Evolutionary conservation across 306 rosid species (phyloP).

Genomic region (Sicyos baderoa): DNA sequence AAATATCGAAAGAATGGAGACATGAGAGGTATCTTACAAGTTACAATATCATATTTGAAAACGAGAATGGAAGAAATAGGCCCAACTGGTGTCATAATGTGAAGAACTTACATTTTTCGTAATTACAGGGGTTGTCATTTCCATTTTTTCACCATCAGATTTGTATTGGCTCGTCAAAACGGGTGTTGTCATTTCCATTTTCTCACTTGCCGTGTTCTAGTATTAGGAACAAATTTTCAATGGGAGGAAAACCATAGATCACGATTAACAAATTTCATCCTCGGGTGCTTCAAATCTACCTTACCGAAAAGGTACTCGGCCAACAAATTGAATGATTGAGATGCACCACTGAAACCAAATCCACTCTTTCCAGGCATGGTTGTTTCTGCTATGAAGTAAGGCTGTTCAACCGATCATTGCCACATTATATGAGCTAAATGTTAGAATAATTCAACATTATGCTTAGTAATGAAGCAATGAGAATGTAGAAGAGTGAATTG

Average conservation of each 20-base stretch:
- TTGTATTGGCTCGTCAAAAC: slow-evolving; percentile 61
- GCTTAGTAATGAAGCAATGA: neutral
- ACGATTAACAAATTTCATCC: slow-evolving; percentile 6
- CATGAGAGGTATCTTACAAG: no score
- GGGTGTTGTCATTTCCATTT: slow-evolving; percentile 95
- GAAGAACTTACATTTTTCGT: slow-evolving; percentile 55
- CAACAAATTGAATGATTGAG: slow-evolving; percentile 72
- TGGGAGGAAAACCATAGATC: slow-evolving; percentile 16
- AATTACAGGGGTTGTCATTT: slow-evolving; percentile 84
- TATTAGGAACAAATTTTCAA: slow-evolving; percentile 23
- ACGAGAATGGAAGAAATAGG: slow-evolving; percentile 9
- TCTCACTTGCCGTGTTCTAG: slow-evolving; percentile 61
- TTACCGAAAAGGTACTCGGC: slow-evolving; percentile 94
- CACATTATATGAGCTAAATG: slow-evolving; percentile 4
- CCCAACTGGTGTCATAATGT: slow-evolving; percentile 13
- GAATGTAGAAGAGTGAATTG: neutral
- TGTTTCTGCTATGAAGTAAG: slow-evolving; percentile 80
- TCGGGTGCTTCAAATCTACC: slow-evolving; percentile 41
- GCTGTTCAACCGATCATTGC: slow-evolving; percentile 39
- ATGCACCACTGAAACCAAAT: slow-evolving; percentile 66
- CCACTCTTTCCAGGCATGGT: slow-evolving; percentile 86
- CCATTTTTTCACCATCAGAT: slow-evolving; percentile 75
- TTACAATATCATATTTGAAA: neutral
- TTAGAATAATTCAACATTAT: slow-evolving; percentile 3
- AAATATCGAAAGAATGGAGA: no score